Evolutionary conservation across 78 protist genomes (phyloP).

Genomic region (Guillardia theta): DNA sequence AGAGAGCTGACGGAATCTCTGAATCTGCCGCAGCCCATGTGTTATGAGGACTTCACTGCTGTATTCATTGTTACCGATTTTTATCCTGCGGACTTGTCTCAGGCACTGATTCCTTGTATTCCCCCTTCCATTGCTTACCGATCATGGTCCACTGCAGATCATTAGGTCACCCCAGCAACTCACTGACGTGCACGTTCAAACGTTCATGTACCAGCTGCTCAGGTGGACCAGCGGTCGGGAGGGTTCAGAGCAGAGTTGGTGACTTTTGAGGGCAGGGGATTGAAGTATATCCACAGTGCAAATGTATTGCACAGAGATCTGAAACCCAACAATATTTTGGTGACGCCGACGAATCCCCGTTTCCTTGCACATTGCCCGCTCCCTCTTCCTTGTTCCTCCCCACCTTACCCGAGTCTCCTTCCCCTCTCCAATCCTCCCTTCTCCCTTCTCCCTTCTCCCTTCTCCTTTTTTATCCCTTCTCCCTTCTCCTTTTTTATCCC

Average conservation of each 20-base stretch:
- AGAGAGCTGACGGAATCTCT: background rate
- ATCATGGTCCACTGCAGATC: background rate
- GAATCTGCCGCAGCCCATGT: background rate
- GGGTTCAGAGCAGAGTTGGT: too few relatives aligned
- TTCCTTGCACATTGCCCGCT: background rate
- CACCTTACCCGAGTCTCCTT: background rate
- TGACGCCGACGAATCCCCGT: too few relatives aligned
- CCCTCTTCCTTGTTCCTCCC: background rate
- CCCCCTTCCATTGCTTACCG: background rate
- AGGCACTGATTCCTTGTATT: background rate
- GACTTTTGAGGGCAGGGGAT: too few relatives aligned
- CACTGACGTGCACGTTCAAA: constrained; percentile 39
- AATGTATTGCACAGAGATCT: constrained; percentile 83
- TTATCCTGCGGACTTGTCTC: background rate
- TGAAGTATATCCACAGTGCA: constrained; percentile 32
- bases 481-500: background rate
- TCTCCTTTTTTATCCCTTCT: background rate
- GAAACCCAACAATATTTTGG: constrained; percentile 98
- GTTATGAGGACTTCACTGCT: background rate
- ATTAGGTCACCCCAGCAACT: background rate
- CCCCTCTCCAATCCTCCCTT: background rate
- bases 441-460: background rate
- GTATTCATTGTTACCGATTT: background rate
- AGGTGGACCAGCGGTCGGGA: too few relatives aligned
- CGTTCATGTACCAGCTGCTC: constrained; percentile 27